Evolutionary conservation across 768 basidiomycete genomes (phyloP).

Genomic region (Pleurotus salmoneostramineus): DNA sequence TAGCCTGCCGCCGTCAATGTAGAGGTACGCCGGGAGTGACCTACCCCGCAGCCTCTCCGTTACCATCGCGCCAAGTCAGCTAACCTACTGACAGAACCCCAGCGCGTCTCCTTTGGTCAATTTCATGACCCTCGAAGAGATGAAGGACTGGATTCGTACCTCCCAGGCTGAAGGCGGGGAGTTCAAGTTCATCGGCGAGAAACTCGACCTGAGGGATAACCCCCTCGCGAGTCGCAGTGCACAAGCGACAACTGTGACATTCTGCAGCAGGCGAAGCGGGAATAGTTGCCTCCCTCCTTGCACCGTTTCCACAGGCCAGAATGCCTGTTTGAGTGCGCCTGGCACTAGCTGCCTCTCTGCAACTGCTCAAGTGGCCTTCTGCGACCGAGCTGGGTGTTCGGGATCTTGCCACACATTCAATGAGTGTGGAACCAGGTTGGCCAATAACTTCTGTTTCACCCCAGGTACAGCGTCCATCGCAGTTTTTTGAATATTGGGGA

Average conservation of each 20-base stretch:
- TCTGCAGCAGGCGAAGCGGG: not conserved
- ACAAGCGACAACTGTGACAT: not conserved
- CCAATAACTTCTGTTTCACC: slow-evolving; percentile 3
- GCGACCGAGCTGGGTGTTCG: not conserved
- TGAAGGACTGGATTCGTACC: not conserved
- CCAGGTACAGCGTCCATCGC: not conserved
- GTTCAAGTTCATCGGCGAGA: slow-evolving; percentile 1
- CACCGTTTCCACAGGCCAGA: not conserved
- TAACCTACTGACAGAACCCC: not conserved
- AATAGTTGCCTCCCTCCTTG: not conserved
- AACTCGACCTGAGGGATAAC: not conserved
- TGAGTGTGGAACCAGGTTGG: not conserved
- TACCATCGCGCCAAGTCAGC: too few species aligned
- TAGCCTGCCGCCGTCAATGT: too few species aligned
- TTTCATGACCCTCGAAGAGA: not conserved
- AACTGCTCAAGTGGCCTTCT: not conserved
- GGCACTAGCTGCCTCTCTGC: not conserved
- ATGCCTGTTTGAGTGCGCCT: not conserved
- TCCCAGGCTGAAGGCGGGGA: not conserved
- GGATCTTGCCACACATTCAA: not conserved
- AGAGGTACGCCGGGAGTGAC: too few species aligned
- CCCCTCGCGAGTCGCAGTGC: not conserved
- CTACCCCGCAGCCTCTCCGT: too few species aligned
- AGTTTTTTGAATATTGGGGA: not conserved
- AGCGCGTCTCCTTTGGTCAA: not conserved